Percentiles rank a stretch among this genome's conserved stretches.
These are phyloP conservation scores for Phytophthora pluvialis DNA, from an alignment of 352 stramenopile species.

Conservation along the genomic window DNA sequence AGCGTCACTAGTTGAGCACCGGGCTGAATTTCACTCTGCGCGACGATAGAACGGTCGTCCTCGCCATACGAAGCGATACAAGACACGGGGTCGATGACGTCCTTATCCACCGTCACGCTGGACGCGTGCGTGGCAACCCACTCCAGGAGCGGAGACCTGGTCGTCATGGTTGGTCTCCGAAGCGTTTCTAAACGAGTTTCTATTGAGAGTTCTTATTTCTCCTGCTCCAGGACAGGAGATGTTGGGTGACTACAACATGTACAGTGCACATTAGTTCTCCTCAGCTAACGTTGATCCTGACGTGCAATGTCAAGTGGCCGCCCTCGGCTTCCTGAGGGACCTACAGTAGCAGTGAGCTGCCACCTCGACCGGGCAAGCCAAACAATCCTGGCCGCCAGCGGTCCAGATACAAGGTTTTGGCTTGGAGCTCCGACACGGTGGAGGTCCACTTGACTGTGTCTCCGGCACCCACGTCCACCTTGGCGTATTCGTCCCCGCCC, in stretches of 20 bases:
- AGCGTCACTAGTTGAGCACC: constrained; percentile 54
- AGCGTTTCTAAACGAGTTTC: constrained; percentile 20
- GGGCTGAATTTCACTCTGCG: constrained; percentile 34
- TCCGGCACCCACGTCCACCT: constrained; percentile 41
- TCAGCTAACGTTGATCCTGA: constrained; percentile 47
- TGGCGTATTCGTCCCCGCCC: constrained; percentile 29
- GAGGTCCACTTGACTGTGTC: constrained; percentile 14
- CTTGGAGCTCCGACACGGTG: constrained; percentile 32
- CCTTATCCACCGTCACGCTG: constrained; percentile 38
- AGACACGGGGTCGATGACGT: constrained; percentile 52
- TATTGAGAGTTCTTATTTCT: neutral
- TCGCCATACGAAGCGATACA: constrained; percentile 31
- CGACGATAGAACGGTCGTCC: constrained; percentile 60
- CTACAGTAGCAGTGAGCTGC: constrained; percentile 33
- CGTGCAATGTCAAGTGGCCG: constrained; percentile 37
- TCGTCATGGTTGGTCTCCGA: constrained; percentile 16
- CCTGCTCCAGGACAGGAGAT: neutral
- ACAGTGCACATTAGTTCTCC: neutral
- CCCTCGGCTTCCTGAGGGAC: constrained; percentile 27
- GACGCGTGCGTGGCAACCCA: constrained; percentile 48
- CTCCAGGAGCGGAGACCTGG: constrained; percentile 30
- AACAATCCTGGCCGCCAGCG: constrained; percentile 31
- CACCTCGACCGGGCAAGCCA: constrained; percentile 33
- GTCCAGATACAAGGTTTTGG: constrained; percentile 54
- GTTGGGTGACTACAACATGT: neutral